These are phyloP conservation scores for Magnolia sinica DNA, from an alignment of 164 flowering plant species.

Conservation along the genomic window DNA sequence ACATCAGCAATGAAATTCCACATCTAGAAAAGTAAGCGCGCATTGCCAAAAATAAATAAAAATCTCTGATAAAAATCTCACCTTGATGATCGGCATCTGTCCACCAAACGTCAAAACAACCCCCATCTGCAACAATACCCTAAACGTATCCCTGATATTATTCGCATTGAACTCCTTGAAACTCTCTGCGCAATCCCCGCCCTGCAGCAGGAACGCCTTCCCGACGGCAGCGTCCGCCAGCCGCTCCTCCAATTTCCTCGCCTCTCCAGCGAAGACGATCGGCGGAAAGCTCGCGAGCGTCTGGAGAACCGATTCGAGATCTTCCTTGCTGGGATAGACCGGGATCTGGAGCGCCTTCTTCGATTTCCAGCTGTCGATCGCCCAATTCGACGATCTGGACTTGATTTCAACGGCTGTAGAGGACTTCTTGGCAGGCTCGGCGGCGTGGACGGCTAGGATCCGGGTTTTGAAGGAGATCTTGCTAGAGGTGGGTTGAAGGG, in stretches of 20 bases:
- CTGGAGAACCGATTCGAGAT: conserved; percentile 28
- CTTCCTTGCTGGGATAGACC: conserved; percentile 25
- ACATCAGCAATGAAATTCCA: neutral
- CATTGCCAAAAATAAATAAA: neutral
- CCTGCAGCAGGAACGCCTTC: conserved; percentile 47
- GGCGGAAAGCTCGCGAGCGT: conserved; percentile 38
- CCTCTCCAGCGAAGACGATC: conserved; percentile 50
- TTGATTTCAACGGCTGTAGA: neutral
- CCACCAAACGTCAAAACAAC: conserved; percentile 42
- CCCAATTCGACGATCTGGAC: conserved; percentile 22
- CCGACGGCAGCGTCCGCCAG: conserved; percentile 46
- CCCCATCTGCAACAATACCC: conserved; percentile 51
- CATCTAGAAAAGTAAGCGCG: neutral
- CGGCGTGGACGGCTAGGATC: conserved; percentile 10
- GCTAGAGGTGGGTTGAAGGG: conserved; percentile 7
- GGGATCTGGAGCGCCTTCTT: conserved; percentile 28
- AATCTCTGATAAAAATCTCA: conserved; percentile 4
- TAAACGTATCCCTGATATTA: conserved; percentile 47
- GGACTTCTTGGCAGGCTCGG: conserved; percentile 8
- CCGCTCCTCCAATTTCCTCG: conserved; percentile 43
- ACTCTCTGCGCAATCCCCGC: conserved; percentile 56
- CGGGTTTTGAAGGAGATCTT: neutral
- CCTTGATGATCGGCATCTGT: conserved; percentile 51
- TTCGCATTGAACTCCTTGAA: conserved; percentile 45
- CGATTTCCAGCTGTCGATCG: conserved; percentile 24